Evolutionary conservation across 2,329 filamentous ascomycete genomes (phyloP).

Genomic region (Phialemonium atrogriseum): DNA sequence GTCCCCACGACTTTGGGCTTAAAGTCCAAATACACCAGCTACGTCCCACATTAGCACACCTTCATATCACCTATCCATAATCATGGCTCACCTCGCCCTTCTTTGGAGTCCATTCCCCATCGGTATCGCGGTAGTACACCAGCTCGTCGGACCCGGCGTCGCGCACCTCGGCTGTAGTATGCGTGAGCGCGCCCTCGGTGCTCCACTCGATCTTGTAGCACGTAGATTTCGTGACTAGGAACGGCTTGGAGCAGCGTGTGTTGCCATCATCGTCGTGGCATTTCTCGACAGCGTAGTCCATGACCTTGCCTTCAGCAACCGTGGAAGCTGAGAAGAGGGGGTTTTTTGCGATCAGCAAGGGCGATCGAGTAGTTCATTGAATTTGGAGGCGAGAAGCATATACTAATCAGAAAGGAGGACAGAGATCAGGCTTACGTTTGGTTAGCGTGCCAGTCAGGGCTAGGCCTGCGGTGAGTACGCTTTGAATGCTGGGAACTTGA

Average conservation of each 20-base stretch:
- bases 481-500: neutral
- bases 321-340: slow-evolving; percentile 9
- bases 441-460: neutral
- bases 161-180: slow-evolving; percentile 29
- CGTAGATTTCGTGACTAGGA: slow-evolving; percentile 25
- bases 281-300: slow-evolving; percentile 33
- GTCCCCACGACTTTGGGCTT: slow-evolving; percentile 34
- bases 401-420: no score
- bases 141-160: slow-evolving; percentile 29
- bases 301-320: slow-evolving; percentile 20
- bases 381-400: no score
- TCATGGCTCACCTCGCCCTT: slow-evolving; percentile 23
- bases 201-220: slow-evolving; percentile 33
- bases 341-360: neutral
- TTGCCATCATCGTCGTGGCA: slow-evolving; percentile 30
- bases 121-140: slow-evolving; percentile 35
- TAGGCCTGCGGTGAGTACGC: neutral
- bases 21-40: slow-evolving; percentile 35
- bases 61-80: neutral
- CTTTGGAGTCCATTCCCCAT: slow-evolving; percentile 35
- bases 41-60: neutral
- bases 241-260: slow-evolving; percentile 29
- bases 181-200: slow-evolving; percentile 29
- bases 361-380: neutral
- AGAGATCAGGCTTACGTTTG: neutral